Evolutionary conservation across 305 asterid species (phyloP).

Genomic region (Rubia balearica): DNA sequence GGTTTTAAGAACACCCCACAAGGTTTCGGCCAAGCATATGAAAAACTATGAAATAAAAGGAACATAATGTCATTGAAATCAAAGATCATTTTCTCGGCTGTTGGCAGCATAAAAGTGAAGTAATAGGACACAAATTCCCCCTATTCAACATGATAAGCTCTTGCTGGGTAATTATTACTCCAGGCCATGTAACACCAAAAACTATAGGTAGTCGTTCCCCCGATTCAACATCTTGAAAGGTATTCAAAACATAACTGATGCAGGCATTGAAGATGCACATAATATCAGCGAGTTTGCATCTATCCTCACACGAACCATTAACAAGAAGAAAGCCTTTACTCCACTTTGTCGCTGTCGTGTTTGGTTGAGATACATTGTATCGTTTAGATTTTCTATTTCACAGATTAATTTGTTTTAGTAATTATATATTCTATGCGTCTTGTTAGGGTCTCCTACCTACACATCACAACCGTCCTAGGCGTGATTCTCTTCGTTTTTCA

Average conservation of each 20-base stretch:
- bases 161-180: not conserved
- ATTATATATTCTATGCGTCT: too few relatives aligned
- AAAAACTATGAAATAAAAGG: slow-evolving; percentile 43
- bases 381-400: too few relatives aligned
- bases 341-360: not conserved
- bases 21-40: slow-evolving; percentile 63
- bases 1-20: slow-evolving; percentile 67
- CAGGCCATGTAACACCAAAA: not conserved
- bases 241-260: not conserved
- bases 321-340: not conserved
- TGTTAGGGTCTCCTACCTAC: too few relatives aligned
- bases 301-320: not conserved
- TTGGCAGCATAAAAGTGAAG: not conserved
- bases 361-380: too few relatives aligned
- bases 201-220: not conserved
- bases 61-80: not conserved
- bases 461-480: too few relatives aligned
- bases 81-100: not conserved
- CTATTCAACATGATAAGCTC: too few relatives aligned
- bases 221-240: not conserved
- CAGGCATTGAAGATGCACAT: not conserved
- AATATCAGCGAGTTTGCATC: not conserved
- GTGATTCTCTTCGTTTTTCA: not conserved
- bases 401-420: too few relatives aligned
- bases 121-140: not conserved